Evolutionary conservation across 2,329 filamentous ascomycete species (phyloP).

Genomic region (Nemania serpens): DNA sequence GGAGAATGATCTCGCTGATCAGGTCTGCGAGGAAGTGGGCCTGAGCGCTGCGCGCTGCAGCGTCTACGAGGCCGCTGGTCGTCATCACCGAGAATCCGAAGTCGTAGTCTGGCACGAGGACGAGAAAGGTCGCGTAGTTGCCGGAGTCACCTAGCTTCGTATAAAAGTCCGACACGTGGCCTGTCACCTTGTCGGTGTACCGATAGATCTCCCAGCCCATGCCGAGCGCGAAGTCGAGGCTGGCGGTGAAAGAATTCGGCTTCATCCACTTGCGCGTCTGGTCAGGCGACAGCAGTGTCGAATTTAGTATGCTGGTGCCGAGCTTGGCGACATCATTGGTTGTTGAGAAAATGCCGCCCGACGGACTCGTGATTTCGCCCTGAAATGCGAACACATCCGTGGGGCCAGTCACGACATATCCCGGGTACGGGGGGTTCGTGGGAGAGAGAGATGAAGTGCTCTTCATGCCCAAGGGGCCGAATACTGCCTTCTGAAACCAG

Average conservation of each 20-base stretch:
- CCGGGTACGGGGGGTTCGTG: slow-evolving; percentile 22
- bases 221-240: slow-evolving; percentile 42
- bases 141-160: slow-evolving; percentile 42
- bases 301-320: slow-evolving; percentile 46
- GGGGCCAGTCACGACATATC: slow-evolving; percentile 29
- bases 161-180: slow-evolving; percentile 43
- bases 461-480: slow-evolving; percentile 31
- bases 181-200: slow-evolving; percentile 28
- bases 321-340: slow-evolving; percentile 44
- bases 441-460: slow-evolving; percentile 29
- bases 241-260: slow-evolving; percentile 45
- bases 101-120: slow-evolving; percentile 43
- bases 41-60: slow-evolving; percentile 14
- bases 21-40: slow-evolving; percentile 34
- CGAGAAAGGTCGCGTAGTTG: slow-evolving; percentile 42
- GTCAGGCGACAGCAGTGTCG: slow-evolving; percentile 40
- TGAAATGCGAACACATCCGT: slow-evolving; percentile 14
- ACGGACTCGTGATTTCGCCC: slow-evolving; percentile 29
- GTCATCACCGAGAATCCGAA: slow-evolving; percentile 44
- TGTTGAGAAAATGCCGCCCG: slow-evolving; percentile 43
- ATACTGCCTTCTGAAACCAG: slow-evolving; percentile 30
- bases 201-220: slow-evolving; percentile 47
- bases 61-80: slow-evolving; percentile 26
- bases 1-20: slow-evolving; percentile 35
- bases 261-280: slow-evolving; percentile 48